Evolutionary conservation across 148 eudicot genomes (phyloP).

Genomic region (Euryodendron excelsum): DNA sequence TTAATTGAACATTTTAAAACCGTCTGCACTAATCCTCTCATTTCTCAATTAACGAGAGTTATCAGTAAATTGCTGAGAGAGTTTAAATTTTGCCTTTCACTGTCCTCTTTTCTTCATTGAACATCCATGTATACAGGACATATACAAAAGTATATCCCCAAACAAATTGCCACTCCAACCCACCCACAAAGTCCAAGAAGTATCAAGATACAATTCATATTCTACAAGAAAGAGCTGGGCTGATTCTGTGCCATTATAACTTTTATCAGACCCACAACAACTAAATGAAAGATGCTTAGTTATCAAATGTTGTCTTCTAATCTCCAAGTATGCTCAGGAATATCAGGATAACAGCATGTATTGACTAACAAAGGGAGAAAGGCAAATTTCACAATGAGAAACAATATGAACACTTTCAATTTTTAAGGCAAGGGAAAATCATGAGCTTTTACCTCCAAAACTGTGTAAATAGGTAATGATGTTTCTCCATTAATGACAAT

Average conservation of each 20-base stretch:
- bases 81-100: neutral
- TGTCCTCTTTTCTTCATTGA: neutral
- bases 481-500: conserved; percentile 30
- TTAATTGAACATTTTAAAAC: neutral
- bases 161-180: no score
- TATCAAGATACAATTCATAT: no score
- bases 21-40: neutral
- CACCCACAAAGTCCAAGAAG: no score
- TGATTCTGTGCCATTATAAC: no score
- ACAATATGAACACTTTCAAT: neutral
- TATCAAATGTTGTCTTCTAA: no score
- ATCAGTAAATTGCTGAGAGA: neutral
- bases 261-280: no score
- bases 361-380: neutral
- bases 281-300: no score
- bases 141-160: neutral
- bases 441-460: conserved; percentile 25
- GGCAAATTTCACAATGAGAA: neutral
- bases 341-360: no score
- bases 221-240: no score
- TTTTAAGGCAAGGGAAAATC: neutral
- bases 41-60: neutral
- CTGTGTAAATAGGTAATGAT: conserved; percentile 29
- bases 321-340: no score
- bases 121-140: neutral